These are phyloP conservation scores for Backusella morwellensis DNA, from an alignment of 192 early-diverging fungal genomes.

Conservation along the genomic window DNA sequence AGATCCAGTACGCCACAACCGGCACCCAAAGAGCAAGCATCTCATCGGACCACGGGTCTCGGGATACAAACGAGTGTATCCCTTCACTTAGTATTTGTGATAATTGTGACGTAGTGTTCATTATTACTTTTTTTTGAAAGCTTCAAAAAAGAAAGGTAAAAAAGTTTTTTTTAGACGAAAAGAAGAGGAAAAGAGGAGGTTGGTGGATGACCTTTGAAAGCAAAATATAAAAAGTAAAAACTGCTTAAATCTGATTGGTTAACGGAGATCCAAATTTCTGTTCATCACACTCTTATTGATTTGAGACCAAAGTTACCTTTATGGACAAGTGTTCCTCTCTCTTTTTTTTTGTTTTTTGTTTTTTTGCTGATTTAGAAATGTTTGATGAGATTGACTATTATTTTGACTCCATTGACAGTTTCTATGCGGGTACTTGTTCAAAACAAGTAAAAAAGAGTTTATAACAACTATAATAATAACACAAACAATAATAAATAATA, in stretches of 20 bases:
- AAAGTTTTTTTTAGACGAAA: background rate
- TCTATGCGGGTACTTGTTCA: conserved; percentile 31
- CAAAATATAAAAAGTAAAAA: no score
- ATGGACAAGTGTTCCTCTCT: background rate
- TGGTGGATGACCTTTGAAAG: no score
- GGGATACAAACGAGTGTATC: conserved; percentile 28
- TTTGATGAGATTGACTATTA: conserved; percentile 31
- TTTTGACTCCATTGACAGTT: conserved; percentile 32
- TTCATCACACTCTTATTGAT: background rate
- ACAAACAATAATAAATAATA: background rate
- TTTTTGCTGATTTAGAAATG: background rate
- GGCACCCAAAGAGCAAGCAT: conserved; percentile 53
- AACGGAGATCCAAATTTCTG: no score
- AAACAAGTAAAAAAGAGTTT: background rate
- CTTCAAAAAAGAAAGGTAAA: background rate
- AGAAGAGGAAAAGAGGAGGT: conserved; percentile 2
- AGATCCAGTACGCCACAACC: conserved; percentile 65
- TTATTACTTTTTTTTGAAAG: background rate
- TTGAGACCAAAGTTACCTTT: background rate
- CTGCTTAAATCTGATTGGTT: no score
- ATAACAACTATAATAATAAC: background rate
- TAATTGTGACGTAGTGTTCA: conserved; percentile 10
- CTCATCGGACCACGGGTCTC: conserved; percentile 42
- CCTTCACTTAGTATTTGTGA: background rate
- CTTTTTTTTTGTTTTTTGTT: no score